These are phyloP conservation scores for Cunninghamia lanceolata DNA, from an alignment of 75 land plant species.

Conservation along the genomic window DNA sequence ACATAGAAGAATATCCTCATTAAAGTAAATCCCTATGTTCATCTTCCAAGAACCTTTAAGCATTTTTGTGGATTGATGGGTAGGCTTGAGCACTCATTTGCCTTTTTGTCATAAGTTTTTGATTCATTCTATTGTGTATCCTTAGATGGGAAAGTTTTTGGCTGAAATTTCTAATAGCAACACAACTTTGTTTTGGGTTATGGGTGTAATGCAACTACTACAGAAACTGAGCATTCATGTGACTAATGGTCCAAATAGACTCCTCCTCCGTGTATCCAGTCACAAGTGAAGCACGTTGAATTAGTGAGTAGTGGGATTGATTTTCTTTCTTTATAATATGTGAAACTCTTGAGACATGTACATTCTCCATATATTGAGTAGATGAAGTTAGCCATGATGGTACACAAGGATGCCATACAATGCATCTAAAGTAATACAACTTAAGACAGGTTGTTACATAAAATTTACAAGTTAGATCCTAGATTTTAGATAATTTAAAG, in stretches of 20 bases:
- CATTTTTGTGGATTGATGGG: conserved; percentile 91
- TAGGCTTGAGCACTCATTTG: conserved; percentile 27
- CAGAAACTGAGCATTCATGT: conserved; percentile 81
- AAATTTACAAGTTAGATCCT: not conserved
- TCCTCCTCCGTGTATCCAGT: conserved; percentile 84
- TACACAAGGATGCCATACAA: conserved; percentile 78
- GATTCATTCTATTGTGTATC: not conserved
- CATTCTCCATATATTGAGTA: not conserved
- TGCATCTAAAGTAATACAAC: conserved; percentile 64
- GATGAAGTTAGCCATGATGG: conserved; percentile 1
- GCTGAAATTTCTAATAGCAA: not conserved
- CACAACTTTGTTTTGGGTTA: not conserved
- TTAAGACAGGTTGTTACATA: not conserved
- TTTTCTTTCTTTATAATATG: no score
- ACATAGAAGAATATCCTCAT: conserved; percentile 81
- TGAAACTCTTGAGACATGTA: not conserved
- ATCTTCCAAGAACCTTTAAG: conserved; percentile 85
- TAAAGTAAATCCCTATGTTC: conserved; percentile 86
- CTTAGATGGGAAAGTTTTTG: not conserved
- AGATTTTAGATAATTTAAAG: not conserved
- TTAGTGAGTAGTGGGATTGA: no score
- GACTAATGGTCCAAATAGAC: conserved; percentile 74
- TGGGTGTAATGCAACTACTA: conserved; percentile 73
- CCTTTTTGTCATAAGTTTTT: not conserved
- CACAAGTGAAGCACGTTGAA: conserved; percentile 70